Conservation (phyloP, 306 rosid genomes). For the Rosa rugosa region DNA sequence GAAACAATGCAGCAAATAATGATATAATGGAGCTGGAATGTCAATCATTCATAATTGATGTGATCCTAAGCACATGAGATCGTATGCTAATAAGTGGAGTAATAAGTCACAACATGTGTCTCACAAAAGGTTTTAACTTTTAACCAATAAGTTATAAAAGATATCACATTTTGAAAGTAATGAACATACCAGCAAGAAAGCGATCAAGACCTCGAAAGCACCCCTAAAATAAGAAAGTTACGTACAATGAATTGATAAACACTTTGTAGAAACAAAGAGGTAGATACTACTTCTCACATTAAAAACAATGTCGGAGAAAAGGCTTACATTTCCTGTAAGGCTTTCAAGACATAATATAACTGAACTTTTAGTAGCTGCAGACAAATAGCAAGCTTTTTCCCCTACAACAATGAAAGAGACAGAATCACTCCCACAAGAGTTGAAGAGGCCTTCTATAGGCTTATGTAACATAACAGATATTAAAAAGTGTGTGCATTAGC, state of each 20-base stretch:
- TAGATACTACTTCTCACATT: slow-evolving; percentile 2
- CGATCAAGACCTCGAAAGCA: slow-evolving; percentile 92
- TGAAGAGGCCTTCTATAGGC: too few relatives aligned
- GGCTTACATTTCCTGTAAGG: slow-evolving; percentile 75
- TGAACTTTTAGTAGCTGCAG: slow-evolving; percentile 97
- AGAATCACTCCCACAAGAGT: too few relatives aligned
- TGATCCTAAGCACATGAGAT: too few relatives aligned
- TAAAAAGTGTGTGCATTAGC: too few relatives aligned
- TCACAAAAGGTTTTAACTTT: neutral
- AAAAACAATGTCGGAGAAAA: neutral
- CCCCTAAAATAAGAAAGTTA: slow-evolving; percentile 49
- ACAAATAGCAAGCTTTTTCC: slow-evolving; percentile 65
- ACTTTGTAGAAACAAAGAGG: neutral
- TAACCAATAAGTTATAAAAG: neutral
- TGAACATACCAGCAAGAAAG: slow-evolving; percentile 59
- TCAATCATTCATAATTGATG: neutral
- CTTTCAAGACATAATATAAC: slow-evolving; percentile 86
- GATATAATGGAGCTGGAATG: neutral
- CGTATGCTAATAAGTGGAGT: too few relatives aligned
- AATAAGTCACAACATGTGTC: too few relatives aligned
- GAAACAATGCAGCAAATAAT: neutral
- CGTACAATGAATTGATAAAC: slow-evolving; percentile 14
- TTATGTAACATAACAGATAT: too few relatives aligned
- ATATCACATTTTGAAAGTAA: neutral
- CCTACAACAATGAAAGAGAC: too few relatives aligned